Percentiles rank a stretch among this genome's conserved stretches.
phyloP scores from a whole-genome alignment of 2,329 filamentous ascomycete genomes.

The Cyphellophora attinorum region DNA sequence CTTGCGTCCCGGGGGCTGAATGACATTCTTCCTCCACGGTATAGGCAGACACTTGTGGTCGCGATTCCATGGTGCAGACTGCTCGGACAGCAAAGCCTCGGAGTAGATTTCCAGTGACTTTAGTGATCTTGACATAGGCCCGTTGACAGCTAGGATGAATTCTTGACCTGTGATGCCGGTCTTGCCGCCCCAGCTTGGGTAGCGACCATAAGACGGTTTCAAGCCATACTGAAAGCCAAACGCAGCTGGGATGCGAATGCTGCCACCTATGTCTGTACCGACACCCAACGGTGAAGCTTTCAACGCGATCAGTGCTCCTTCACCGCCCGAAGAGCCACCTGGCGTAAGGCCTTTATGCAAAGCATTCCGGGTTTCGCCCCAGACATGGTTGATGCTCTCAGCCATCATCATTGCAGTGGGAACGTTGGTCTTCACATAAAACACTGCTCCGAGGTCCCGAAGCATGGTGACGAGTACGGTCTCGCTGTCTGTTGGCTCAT shows the following conservation, averaged over 20 bases:
- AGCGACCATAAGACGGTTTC: constrained; percentile 30
- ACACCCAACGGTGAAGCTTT: constrained; percentile 23
- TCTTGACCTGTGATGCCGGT: constrained; percentile 29
- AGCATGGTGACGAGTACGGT: constrained; percentile 28
- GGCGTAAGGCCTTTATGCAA: constrained; percentile 24
- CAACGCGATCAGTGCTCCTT: constrained; percentile 26
- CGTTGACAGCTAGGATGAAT: constrained; percentile 29
- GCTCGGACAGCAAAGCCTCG: constrained; percentile 23
- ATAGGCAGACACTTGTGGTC: constrained; percentile 30
- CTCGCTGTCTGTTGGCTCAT: constrained; percentile 21
- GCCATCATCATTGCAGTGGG: constrained; percentile 40
- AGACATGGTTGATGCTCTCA: constrained; percentile 33
- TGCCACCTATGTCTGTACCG: constrained; percentile 33
- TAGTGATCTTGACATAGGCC: constrained; percentile 28
- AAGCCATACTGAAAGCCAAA: constrained; percentile 30
- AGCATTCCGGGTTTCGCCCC: constrained; percentile 30
- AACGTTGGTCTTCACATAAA: constrained; percentile 45
- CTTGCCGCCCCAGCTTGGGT: constrained; percentile 27
- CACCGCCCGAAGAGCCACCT: constrained; percentile 27
- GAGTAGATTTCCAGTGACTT: constrained; percentile 26
- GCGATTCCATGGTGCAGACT: constrained; percentile 25
- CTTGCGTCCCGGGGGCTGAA: constrained; percentile 25
- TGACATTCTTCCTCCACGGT: constrained; percentile 27
- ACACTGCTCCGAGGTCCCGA: constrained; percentile 34
- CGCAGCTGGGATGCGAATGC: constrained; percentile 28